Percentiles rank a stretch among this genome's conserved stretches.
phyloP scores from a whole-genome alignment of 345 rosid genomes.

The Barbarea vulgaris region DNA sequence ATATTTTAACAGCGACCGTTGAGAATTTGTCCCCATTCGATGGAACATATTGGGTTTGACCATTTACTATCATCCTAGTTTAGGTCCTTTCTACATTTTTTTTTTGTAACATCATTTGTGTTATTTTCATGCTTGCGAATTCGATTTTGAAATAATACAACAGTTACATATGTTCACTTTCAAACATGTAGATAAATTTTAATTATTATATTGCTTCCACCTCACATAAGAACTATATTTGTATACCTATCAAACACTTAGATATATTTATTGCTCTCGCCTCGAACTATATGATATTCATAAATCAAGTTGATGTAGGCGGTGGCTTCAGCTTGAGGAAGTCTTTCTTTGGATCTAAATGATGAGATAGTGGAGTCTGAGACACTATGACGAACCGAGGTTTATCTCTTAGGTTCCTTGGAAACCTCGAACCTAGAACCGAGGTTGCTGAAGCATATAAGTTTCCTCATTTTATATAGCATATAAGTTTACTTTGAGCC shows the following conservation, averaged over 20 bases:
- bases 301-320: no score
- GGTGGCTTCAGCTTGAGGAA: no score
- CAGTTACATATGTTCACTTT: no score
- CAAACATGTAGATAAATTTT: no score
- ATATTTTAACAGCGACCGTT: not conserved
- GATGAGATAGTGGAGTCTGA: not conserved
- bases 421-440: no score
- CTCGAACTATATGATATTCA: no score
- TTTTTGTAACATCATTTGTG: not conserved
- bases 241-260: no score
- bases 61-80: not conserved
- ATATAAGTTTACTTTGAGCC: not conserved
- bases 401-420: no score
- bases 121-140: not conserved
- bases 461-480: not conserved
- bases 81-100: not conserved
- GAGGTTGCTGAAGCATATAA: no score
- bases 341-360: not conserved
- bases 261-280: no score
- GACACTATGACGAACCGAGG: not conserved
- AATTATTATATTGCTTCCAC: no score
- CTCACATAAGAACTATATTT: no score
- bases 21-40: not conserved
- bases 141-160: not conserved
- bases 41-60: not conserved